Conservation (phyloP, 345 rosid genomes). For the Euclidium syriacum region DNA sequence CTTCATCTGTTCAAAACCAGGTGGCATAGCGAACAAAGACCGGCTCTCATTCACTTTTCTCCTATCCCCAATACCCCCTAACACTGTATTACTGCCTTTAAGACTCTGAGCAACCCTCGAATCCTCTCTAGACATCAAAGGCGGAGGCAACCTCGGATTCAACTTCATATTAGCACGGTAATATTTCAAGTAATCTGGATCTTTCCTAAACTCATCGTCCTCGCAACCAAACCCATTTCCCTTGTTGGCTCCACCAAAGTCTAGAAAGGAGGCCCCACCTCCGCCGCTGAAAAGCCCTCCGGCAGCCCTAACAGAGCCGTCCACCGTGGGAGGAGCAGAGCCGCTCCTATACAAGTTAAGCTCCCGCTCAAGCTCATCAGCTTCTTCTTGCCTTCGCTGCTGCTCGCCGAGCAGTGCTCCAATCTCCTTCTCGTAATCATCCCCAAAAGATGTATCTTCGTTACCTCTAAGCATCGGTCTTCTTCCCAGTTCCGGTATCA, state of each 20-base stretch:
- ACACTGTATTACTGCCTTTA: constrained; percentile 46
- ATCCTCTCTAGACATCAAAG: constrained; percentile 80
- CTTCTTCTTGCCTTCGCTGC: constrained; percentile 40
- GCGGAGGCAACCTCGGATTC: constrained; percentile 93
- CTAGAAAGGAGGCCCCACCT: constrained; percentile 33
- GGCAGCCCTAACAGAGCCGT: constrained; percentile 57
- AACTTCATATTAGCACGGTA: constrained; percentile 73
- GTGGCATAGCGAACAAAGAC: constrained; percentile 67
- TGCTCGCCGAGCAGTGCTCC: constrained; percentile 47
- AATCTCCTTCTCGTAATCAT: constrained; percentile 72
- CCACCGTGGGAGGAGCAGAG: constrained; percentile 76
- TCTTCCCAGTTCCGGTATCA: constrained; percentile 53
- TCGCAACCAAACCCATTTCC: constrained; percentile 38
- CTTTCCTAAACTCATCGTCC: constrained; percentile 79
- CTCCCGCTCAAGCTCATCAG: constrained; percentile 55
- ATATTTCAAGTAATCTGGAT: constrained; percentile 63
- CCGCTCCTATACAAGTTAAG: constrained; percentile 70
- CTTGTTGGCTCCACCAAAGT: constrained; percentile 41
- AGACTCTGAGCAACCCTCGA: constrained; percentile 77
- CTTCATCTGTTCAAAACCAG: constrained; percentile 70
- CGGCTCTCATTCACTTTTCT: constrained; percentile 48
- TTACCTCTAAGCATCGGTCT: constrained; percentile 61
- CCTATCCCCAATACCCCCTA: constrained; percentile 78
- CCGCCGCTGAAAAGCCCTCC: constrained; percentile 56
- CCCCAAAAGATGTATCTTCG: constrained; percentile 68